Evolutionary conservation across 1,284 basidiomycete genomes (phyloP).

Genomic region (Ceratobasidium theobromae): DNA sequence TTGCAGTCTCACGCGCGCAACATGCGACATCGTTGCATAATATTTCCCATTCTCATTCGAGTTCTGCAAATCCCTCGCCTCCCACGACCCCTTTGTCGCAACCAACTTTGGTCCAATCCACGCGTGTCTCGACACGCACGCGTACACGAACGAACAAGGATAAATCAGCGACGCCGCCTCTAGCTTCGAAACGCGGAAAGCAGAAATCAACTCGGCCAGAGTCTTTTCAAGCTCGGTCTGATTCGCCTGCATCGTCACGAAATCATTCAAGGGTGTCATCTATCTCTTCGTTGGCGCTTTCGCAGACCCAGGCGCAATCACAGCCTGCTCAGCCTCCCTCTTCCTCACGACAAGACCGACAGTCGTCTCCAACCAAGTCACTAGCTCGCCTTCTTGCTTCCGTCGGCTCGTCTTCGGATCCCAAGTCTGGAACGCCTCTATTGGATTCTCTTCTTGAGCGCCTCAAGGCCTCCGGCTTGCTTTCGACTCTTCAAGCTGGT

Average conservation of each 20-base stretch:
- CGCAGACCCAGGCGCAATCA: background rate
- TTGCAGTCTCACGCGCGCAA: constrained; percentile 5
- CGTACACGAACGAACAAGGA: background rate
- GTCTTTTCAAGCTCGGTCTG: background rate
- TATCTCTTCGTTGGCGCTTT: background rate
- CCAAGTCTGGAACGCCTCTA: constrained; percentile 7
- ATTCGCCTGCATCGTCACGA: background rate
- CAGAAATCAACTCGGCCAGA: background rate
- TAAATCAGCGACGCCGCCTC: background rate
- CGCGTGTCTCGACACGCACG: background rate
- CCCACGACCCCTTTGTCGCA: background rate
- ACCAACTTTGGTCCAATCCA: background rate
- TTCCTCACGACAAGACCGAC: background rate
- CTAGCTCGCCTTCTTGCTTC: constrained; percentile 9
- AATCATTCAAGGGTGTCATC: constrained; percentile 11
- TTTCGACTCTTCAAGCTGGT: background rate
- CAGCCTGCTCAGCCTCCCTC: background rate
- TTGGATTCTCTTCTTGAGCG: background rate
- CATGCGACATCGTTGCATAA: constrained; percentile 2
- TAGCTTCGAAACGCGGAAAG: background rate
- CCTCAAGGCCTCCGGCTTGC: background rate
- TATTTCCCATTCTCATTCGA: background rate
- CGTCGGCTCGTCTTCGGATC: background rate
- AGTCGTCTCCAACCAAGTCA: background rate
- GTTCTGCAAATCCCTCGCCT: background rate